phyloP scores from a whole-genome alignment of 2,329 filamentous ascomycete genomes.

The Xylaria multiplex region DNA sequence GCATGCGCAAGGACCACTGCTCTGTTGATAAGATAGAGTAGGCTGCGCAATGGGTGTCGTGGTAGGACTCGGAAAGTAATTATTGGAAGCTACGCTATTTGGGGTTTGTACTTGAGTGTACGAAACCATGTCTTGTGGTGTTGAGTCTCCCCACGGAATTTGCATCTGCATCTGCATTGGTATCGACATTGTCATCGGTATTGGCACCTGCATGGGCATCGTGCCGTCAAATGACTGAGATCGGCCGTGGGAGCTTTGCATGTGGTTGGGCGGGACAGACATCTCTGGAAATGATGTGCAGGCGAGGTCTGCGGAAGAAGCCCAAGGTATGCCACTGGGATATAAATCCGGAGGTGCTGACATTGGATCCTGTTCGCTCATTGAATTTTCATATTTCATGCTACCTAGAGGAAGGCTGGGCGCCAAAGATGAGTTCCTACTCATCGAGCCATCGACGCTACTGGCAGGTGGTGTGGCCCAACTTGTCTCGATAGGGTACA shows the following conservation, averaged over 20 bases:
- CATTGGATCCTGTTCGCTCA: conserved; percentile 42
- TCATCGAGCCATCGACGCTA: conserved; percentile 50
- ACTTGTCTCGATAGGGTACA: conserved; percentile 52
- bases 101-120: conserved; percentile 52
- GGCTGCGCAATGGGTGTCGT: conserved; percentile 52
- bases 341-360: conserved; percentile 51
- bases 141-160: conserved; percentile 47
- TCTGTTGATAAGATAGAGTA: conserved; percentile 45
- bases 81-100: conserved; percentile 50
- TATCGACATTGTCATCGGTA: conserved; percentile 49
- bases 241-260: conserved; percentile 46
- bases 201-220: conserved; percentile 45
- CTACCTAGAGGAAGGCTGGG: conserved; percentile 49
- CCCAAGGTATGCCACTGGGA: conserved; percentile 53
- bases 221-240: conserved; percentile 53
- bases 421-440: conserved; percentile 50
- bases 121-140: conserved; percentile 48
- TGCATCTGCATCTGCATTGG: conserved; percentile 48
- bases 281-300: conserved; percentile 49
- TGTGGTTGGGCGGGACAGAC: conserved; percentile 45
- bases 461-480: conserved; percentile 54
- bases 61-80: conserved; percentile 55
- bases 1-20: conserved; percentile 55
- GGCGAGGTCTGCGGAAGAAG: conserved; percentile 51
- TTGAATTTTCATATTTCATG: conserved; percentile 42